Evolutionary conservation across 345 rosid genomes (phyloP).

Genomic region (Heritiera fomes): DNA sequence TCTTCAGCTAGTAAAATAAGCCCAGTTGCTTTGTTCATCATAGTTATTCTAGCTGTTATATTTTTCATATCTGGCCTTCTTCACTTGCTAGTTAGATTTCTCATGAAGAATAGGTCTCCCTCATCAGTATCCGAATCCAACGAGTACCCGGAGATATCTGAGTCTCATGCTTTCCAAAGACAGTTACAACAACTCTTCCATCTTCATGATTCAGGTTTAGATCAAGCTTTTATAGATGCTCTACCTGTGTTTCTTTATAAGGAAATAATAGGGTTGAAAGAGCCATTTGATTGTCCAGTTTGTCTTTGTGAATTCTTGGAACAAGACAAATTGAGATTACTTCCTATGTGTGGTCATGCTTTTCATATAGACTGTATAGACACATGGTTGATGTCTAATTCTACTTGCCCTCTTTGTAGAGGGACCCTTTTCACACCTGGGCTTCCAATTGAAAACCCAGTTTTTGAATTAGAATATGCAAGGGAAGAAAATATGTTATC

Average conservation of each 20-base stretch:
- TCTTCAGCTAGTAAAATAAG: slow-evolving; percentile 51
- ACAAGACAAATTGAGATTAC: slow-evolving; percentile 72
- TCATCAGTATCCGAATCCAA: slow-evolving; percentile 52
- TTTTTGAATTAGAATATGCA: slow-evolving; percentile 50
- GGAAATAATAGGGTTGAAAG: slow-evolving; percentile 72
- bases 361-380: slow-evolving; percentile 91
- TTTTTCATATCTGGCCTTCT: slow-evolving; percentile 73
- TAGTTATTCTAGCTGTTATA: slow-evolving; percentile 61
- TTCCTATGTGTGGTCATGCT: slow-evolving; percentile 84
- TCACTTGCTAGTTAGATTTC: slow-evolving; percentile 59
- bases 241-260: slow-evolving; percentile 74
- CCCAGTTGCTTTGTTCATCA: slow-evolving; percentile 62
- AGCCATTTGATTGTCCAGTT: slow-evolving; percentile 90
- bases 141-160: slow-evolving; percentile 56
- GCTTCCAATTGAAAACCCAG: slow-evolving; percentile 54
- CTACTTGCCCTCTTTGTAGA: slow-evolving; percentile 95
- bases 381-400: slow-evolving; percentile 85
- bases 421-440: slow-evolving; percentile 61
- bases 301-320: slow-evolving; percentile 81
- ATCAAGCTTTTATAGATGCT: slow-evolving; percentile 88
- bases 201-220: slow-evolving; percentile 91
- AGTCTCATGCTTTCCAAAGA: slow-evolving; percentile 65
- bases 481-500: slow-evolving; percentile 50
- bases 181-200: slow-evolving; percentile 89
- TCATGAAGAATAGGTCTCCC: slow-evolving; percentile 57